These are phyloP conservation scores for Suillus bovinus DNA, from an alignment of 768 basidiomycete species.

Conservation along the genomic window DNA sequence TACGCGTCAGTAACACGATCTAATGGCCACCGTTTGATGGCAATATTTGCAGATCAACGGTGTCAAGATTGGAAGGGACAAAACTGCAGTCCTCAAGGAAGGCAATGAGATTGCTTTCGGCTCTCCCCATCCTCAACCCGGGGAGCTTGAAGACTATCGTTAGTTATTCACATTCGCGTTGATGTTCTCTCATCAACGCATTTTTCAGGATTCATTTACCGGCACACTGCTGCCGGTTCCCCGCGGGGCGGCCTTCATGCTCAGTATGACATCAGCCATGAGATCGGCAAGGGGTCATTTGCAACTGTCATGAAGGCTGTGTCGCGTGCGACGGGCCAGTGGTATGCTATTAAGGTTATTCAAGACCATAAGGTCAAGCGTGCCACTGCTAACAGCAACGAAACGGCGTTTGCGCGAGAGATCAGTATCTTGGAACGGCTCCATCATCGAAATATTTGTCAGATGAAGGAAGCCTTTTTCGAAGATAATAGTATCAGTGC, in stretches of 20 bases:
- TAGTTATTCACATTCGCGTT: constrained; percentile 28
- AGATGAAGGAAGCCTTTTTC: constrained; percentile 74
- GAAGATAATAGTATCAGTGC: constrained; percentile 63
- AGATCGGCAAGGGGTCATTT: constrained; percentile 90
- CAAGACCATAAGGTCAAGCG: constrained; percentile 48
- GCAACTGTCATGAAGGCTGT: constrained; percentile 88
- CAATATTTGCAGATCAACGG: constrained; percentile 37
- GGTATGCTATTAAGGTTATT: constrained; percentile 91
- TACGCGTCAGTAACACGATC: constrained; percentile 14
- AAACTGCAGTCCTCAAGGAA: constrained; percentile 43
- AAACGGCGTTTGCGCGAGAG: constrained; percentile 58
- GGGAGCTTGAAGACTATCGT: constrained; percentile 74
- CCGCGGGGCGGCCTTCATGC: constrained; percentile 58
- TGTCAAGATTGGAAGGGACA: constrained; percentile 38
- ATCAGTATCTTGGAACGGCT: constrained; percentile 77
- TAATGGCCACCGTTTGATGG: neutral
- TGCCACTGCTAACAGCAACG: constrained; percentile 32
- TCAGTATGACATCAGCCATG: constrained; percentile 62
- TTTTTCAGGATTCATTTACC: constrained; percentile 66
- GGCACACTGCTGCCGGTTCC: constrained; percentile 55
- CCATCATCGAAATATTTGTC: constrained; percentile 81
- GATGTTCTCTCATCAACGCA: neutral
- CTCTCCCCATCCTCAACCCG: constrained; percentile 45
- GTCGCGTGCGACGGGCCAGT: constrained; percentile 64
- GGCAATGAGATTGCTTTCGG: constrained; percentile 92